Evolutionary conservation across 495 filamentous ascomycete genomes (phyloP).

Genomic region (Penicillium roqueforti): DNA sequence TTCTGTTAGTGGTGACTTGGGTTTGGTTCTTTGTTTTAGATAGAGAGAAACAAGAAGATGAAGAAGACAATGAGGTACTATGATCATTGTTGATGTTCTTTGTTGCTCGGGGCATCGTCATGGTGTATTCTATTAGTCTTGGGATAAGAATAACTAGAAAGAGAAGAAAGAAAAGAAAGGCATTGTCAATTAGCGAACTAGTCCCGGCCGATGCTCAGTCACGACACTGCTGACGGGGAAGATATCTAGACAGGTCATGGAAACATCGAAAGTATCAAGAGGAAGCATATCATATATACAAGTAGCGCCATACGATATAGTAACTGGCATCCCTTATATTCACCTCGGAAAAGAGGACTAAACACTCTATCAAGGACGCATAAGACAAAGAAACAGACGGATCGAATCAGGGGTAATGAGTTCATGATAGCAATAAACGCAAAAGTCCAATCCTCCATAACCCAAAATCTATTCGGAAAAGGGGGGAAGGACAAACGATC

Average conservation of each 20-base stretch:
- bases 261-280: background rate
- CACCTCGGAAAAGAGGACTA: conserved; percentile 13
- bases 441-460: conserved; percentile 6
- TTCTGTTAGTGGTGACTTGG: background rate
- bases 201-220: background rate
- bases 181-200: background rate
- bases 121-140: background rate
- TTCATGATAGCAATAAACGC: conserved; percentile 9
- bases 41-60: too few relatives aligned
- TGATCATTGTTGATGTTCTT: background rate
- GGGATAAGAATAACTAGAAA: background rate
- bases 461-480: conserved; percentile 6
- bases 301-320: background rate
- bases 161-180: background rate
- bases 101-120: background rate
- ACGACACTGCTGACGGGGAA: background rate
- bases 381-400: conserved; percentile 5
- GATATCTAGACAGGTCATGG: background rate
- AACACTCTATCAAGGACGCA: conserved; percentile 22
- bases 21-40: background rate
- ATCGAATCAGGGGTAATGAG: conserved; percentile 10
- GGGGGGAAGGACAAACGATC: conserved; percentile 18
- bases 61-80: background rate
- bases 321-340: conserved; percentile 10
- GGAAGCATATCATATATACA: background rate